Conservation (phyloP, 176 grass and related monocot genomes). For the Cenchrus fungigraminus region DNA sequence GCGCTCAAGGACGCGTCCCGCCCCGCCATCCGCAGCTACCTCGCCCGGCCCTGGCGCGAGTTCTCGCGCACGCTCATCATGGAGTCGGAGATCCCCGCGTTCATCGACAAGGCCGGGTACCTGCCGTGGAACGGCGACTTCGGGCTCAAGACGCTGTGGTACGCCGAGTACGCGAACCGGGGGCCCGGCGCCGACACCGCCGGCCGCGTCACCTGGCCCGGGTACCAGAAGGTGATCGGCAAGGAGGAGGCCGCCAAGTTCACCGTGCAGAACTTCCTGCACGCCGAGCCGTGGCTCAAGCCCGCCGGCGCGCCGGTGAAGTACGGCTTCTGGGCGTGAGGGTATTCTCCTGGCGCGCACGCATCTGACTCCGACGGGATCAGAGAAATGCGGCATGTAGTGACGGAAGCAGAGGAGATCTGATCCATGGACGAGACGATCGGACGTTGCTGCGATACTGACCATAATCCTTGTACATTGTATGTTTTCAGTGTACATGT, state of each 20-base stretch:
- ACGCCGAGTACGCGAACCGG: constrained; percentile 68
- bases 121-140: constrained; percentile 60
- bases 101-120: constrained; percentile 60
- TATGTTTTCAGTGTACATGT: constrained; percentile 2
- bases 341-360: too few relatives aligned
- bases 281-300: constrained; percentile 62
- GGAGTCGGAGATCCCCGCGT: constrained; percentile 52
- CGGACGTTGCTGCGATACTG: not conserved
- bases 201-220: constrained; percentile 58
- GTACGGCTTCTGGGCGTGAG: constrained; percentile 51
- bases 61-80: constrained; percentile 70
- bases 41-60: constrained; percentile 64
- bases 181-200: constrained; percentile 48
- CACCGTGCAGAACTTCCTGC: constrained; percentile 62
- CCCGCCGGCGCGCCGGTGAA: constrained; percentile 49
- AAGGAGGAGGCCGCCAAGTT: constrained; percentile 47
- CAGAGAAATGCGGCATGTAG: not conserved
- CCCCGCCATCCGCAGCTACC: constrained; percentile 41
- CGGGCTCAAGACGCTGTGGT: constrained; percentile 57
- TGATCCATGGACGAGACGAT: not conserved
- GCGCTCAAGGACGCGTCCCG: constrained; percentile 29
- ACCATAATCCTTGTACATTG: constrained; percentile 21
- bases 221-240: constrained; percentile 55
- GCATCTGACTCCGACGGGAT: not conserved
- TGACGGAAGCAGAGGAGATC: constrained; percentile 4